Base-by-base conservation (phyloP, 2,329 filamentous ascomycete genomes). In the Hypoxylon sp. region DNA sequence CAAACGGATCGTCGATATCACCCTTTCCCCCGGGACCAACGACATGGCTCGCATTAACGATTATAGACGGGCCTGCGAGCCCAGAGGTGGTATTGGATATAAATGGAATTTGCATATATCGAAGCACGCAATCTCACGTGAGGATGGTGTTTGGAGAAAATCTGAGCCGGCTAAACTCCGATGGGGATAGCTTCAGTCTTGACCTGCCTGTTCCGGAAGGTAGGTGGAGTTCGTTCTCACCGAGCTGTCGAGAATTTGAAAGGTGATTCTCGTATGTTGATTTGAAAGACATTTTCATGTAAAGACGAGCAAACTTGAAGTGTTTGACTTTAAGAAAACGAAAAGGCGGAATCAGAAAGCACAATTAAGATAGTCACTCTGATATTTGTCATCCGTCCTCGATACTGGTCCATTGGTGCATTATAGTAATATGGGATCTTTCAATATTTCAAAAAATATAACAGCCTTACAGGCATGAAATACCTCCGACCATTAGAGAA, bases 111-210 rank as follows among this genome's bases (percentile, higher is more conserved):
- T 58, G 48, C 61, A 61, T 53, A 11, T 57, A 56, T 52, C 43
- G 52, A 46, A 69, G 67, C 67, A 69, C 67, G 67, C 34, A 60
- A 69, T 69, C 64, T 61, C 67, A 69, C 67, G 63, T 67, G 67
- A 59, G 28, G 23, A 62, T 62, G 57, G 32, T 61, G 63, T 53
- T 52, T 60, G 32, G 17, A 49, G 48, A 34, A 64, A 62, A 60
- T n/a, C 21, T 61, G 34, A 17, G 6, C 2, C 1, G 45, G n/a
- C 53, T 60, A 63, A 48, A 14, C 58, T 45, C 13, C 13, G 38
- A 65, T 59, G 32, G 25, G 64, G 25, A 51, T 56, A n/a, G 36
- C 19, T 5, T 25, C 17, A 19, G 11, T 55, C 28, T 21, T 30
- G 49, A 59, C 67, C 61, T 67, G 32, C 67, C 64, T 60, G 62